Evolutionary conservation across 2,329 filamentous ascomycete genomes (phyloP).

Genomic region (Chaetothyriales sp.): DNA sequence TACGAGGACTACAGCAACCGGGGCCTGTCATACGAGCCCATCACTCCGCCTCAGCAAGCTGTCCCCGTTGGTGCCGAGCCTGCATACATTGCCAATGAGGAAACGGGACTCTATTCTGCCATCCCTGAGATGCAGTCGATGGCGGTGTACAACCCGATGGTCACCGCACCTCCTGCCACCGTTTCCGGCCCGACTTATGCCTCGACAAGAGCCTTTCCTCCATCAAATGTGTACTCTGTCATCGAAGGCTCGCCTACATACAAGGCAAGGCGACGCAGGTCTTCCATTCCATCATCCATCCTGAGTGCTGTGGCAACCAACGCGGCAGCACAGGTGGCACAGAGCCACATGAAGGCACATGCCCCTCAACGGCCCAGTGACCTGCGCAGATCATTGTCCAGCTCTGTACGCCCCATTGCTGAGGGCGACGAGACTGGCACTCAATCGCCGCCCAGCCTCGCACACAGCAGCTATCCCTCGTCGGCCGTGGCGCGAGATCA

Average conservation of each 20-base stretch:
- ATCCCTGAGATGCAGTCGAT: conserved; percentile 76
- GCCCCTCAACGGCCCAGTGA: conserved; percentile 71
- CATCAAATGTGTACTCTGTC: conserved; percentile 78
- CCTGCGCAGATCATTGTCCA: conserved; percentile 76
- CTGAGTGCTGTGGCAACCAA: conserved; percentile 51
- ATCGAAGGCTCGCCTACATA: conserved; percentile 97
- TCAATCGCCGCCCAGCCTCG: conserved; percentile 63
- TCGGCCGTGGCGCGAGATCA: conserved; percentile 65
- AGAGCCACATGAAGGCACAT: conserved; percentile 31
- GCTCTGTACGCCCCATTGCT: conserved; percentile 64
- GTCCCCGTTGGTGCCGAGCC: conserved; percentile 70
- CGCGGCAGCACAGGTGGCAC: conserved; percentile 32
- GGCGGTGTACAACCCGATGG: conserved; percentile 68
- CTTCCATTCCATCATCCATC: conserved; percentile 73
- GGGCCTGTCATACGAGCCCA: conserved; percentile 87
- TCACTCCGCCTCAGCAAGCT: conserved; percentile 87
- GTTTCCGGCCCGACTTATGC: conserved; percentile 58
- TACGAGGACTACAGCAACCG: conserved; percentile 97
- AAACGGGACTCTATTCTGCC: conserved; percentile 86
- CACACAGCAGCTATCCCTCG: conserved; percentile 55
- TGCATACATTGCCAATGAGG: conserved; percentile 95
- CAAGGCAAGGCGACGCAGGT: conserved; percentile 88
- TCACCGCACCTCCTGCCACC: conserved; percentile 78
- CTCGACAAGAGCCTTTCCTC: conserved; percentile 51
- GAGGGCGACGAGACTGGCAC: conserved; percentile 66